Evolutionary conservation across 1,284 basidiomycete genomes (phyloP).

Genomic region (Phaffia rhodozyma): DNA sequence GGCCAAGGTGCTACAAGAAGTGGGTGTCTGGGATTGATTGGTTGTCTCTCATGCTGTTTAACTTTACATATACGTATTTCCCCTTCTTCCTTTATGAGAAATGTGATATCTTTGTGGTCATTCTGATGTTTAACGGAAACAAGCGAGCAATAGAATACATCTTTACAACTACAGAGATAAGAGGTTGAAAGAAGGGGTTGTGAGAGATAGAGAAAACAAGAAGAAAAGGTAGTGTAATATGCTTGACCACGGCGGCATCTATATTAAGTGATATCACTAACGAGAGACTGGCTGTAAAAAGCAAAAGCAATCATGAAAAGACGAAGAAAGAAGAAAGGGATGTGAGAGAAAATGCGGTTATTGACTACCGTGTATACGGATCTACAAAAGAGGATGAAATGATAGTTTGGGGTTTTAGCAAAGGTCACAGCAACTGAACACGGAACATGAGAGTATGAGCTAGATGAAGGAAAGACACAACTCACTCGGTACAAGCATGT

Average conservation of each 20-base stretch:
- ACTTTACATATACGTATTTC: too few relatives aligned
- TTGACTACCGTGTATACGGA: neutral
- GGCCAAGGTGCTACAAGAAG: neutral
- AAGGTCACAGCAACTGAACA: neutral
- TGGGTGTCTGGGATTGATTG: constrained; percentile 8
- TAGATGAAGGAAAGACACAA: neutral
- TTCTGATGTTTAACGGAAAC: too few relatives aligned
- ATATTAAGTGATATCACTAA: too few relatives aligned
- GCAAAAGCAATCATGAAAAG: constrained; percentile 19
- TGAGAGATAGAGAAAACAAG: too few relatives aligned
- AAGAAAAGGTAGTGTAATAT: too few relatives aligned
- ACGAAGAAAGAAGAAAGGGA: neutral
- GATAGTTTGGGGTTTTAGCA: neutral
- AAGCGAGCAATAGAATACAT: too few relatives aligned
- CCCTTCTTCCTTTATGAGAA: too few relatives aligned
- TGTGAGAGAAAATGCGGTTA: neutral
- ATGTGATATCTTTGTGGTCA: too few relatives aligned
- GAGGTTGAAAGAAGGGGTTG: too few relatives aligned
- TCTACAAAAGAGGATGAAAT: neutral
- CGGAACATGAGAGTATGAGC: neutral
- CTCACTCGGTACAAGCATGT: constrained; percentile 82
- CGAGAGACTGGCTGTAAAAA: neutral
- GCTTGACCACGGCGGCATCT: too few relatives aligned
- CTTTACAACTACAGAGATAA: too few relatives aligned
- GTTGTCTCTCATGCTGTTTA: too few relatives aligned